A percentile compares a stretch with the other conserved stretches of the same genome.
Conservation (phyloP, 2,329 filamentous ascomycete genomes). For the Hawksworthiomyces lignivorus region DNA sequence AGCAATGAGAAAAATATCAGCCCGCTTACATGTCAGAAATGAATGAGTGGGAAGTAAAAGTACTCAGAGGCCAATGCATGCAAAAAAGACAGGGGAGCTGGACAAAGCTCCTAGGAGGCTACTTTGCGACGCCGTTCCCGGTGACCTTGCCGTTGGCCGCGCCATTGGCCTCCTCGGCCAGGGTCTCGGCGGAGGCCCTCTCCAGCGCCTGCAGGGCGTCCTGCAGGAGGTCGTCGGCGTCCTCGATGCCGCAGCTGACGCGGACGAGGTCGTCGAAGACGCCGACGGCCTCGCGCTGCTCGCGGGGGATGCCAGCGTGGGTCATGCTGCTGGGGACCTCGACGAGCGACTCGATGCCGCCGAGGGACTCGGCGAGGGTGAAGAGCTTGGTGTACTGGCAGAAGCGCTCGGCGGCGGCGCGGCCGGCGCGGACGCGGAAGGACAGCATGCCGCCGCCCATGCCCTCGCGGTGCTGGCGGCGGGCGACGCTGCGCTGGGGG, state of each 20-base stretch:
- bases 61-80: too few relatives aligned
- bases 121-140: slow-evolving; percentile 9
- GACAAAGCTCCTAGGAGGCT: too few relatives aligned
- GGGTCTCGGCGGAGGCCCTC: slow-evolving; percentile 47
- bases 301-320: slow-evolving; percentile 86
- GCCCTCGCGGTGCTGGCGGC: slow-evolving; percentile 86
- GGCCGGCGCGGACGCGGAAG: slow-evolving; percentile 85
- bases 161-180: slow-evolving; percentile 12
- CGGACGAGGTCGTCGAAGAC: slow-evolving; percentile 93
- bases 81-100: too few relatives aligned
- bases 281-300: slow-evolving; percentile 83
- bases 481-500: slow-evolving; percentile 73
- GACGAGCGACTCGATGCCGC: slow-evolving; percentile 84
- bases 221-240: slow-evolving; percentile 70
- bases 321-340: slow-evolving; percentile 96
- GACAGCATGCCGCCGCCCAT: slow-evolving; percentile 97
- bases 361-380: slow-evolving; percentile 81
- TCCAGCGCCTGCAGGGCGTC: slow-evolving; percentile 79
- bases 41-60: too few relatives aligned
- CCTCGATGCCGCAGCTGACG: slow-evolving; percentile 90
- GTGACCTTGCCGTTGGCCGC: slow-evolving; percentile 3
- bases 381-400: slow-evolving; percentile 86
- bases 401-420: slow-evolving; percentile 81
- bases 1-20: too few relatives aligned
- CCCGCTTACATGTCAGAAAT: too few relatives aligned